These are phyloP conservation scores for Nakazawaea siamensis DNA, from an alignment of 805 yeast species.

Conservation along the genomic window DNA sequence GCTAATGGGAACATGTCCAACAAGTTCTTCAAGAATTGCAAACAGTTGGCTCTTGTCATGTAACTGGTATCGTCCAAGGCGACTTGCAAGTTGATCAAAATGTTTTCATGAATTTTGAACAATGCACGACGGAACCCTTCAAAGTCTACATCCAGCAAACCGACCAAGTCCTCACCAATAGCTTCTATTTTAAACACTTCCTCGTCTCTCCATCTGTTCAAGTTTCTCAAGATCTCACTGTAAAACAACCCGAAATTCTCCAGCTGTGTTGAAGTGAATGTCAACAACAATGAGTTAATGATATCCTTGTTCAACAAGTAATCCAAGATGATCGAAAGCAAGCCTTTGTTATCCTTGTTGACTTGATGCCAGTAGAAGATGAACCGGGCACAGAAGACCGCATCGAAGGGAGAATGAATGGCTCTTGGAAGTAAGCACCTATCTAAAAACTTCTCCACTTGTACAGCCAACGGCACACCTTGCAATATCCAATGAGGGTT, in stretches of 20 bases:
- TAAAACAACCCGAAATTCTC: slow-evolving; percentile 77
- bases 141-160: slow-evolving; percentile 12
- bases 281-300: slow-evolving; percentile 51
- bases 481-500: slow-evolving; percentile 31
- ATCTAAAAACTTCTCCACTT: slow-evolving; percentile 36
- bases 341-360: slow-evolving; percentile 22
- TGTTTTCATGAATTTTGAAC: slow-evolving; percentile 45
- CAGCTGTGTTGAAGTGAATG: slow-evolving; percentile 69
- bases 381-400: slow-evolving; percentile 59
- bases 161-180: slow-evolving; percentile 15
- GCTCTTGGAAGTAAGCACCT: slow-evolving; percentile 69
- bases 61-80: slow-evolving; percentile 49
- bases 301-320: slow-evolving; percentile 39
- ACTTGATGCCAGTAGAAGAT: slow-evolving; percentile 39
- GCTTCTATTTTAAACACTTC: slow-evolving; percentile 23
- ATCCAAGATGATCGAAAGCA: slow-evolving; percentile 32
- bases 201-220: slow-evolving; percentile 35
- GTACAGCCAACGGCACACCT: slow-evolving; percentile 9
- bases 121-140: slow-evolving; percentile 16
- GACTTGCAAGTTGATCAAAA: slow-evolving; percentile 34
- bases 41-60: slow-evolving; percentile 73
- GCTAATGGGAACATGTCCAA: slow-evolving; percentile 59
- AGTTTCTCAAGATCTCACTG: slow-evolving; percentile 39
- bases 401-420: slow-evolving; percentile 76
- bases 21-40: slow-evolving; percentile 64